phyloP scores from a whole-genome alignment of 2,329 filamentous ascomycete genomes.

The Talaromyces rugulosus region DNA sequence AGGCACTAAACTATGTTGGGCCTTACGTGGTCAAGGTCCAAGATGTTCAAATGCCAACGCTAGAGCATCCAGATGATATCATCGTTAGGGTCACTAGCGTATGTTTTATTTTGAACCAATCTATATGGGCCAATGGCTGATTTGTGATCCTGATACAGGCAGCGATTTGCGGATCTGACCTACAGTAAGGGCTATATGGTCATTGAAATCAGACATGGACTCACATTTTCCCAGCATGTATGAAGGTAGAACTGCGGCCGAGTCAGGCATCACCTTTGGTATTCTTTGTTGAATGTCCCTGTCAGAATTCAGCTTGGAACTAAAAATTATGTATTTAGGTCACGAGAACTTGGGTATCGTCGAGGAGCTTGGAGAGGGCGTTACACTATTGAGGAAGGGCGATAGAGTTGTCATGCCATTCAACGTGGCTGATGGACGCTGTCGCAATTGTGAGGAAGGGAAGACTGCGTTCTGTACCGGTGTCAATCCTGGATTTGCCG shows the following conservation, averaged over 20 bases:
- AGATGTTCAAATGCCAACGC: conserved; percentile 54
- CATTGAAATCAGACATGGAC: too few species aligned
- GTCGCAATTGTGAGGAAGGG: conserved; percentile 61
- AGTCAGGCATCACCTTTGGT: conserved; percentile 59
- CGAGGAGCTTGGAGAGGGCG: conserved; percentile 53
- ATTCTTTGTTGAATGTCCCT: too few species aligned
- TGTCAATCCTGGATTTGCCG: conserved; percentile 58
- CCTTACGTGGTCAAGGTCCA: conserved; percentile 61
- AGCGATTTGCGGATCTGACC: conserved; percentile 39
- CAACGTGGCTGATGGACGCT: conserved; percentile 61
- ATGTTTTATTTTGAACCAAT: conserved; percentile 26
- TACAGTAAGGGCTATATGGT: conserved; percentile 26
- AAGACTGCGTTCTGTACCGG: conserved; percentile 63
- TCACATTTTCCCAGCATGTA: conserved; percentile 46
- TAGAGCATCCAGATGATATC: conserved; percentile 62
- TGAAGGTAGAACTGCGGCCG: conserved; percentile 60
- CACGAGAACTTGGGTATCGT: conserved; percentile 62
- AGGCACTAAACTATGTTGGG: conserved; percentile 60
- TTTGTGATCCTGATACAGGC: neutral
- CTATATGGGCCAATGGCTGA: conserved; percentile 38
- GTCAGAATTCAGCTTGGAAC: too few species aligned
- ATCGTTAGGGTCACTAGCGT: conserved; percentile 64
- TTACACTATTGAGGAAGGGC: conserved; percentile 58
- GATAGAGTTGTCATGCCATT: conserved; percentile 63
- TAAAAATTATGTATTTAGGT: neutral